phyloP scores from a whole-genome alignment of 176 grass and related monocot genomes.

The Triticum timopheevii region DNA sequence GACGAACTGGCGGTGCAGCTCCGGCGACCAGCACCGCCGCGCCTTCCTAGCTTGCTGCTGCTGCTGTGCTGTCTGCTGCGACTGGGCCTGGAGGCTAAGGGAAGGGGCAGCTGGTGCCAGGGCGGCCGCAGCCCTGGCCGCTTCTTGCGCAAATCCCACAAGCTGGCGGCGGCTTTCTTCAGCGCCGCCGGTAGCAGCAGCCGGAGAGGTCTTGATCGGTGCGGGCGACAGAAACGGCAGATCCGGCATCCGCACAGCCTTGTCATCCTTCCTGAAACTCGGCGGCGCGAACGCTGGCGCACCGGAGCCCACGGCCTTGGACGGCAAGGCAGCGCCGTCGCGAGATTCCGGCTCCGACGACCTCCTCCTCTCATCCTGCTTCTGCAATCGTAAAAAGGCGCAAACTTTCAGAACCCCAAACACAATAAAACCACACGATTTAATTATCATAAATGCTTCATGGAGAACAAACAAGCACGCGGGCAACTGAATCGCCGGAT shows the following conservation, averaged over 20 bases:
- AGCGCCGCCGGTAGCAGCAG: not conserved
- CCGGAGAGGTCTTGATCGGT: slow-evolving; percentile 5
- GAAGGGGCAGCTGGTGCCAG: slow-evolving; percentile 30
- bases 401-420: slow-evolving; percentile 12
- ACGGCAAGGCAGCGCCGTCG: slow-evolving; percentile 23
- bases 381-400: slow-evolving; percentile 30
- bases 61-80: slow-evolving; percentile 33
- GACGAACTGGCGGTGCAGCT: slow-evolving; percentile 83
- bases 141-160: slow-evolving; percentile 30
- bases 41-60: slow-evolving; percentile 70
- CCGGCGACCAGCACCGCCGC: slow-evolving; percentile 86
- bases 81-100: slow-evolving; percentile 32
- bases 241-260: slow-evolving; percentile 32
- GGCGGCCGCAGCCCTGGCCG: slow-evolving; percentile 20
- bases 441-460: not conserved
- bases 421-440: not conserved
- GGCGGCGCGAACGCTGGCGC: slow-evolving; percentile 31
- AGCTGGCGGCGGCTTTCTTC: slow-evolving; percentile 24
- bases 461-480: not conserved
- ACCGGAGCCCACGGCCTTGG: slow-evolving; percentile 45
- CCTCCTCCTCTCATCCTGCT: slow-evolving; percentile 18
- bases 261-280: slow-evolving; percentile 34
- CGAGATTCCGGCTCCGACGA: slow-evolving; percentile 18
- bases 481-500: not conserved
- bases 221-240: slow-evolving; percentile 45